Evolutionary conservation across 2,329 filamentous ascomycete genomes (phyloP).

Genomic region (Pseudopithomyces chartarum): DNA sequence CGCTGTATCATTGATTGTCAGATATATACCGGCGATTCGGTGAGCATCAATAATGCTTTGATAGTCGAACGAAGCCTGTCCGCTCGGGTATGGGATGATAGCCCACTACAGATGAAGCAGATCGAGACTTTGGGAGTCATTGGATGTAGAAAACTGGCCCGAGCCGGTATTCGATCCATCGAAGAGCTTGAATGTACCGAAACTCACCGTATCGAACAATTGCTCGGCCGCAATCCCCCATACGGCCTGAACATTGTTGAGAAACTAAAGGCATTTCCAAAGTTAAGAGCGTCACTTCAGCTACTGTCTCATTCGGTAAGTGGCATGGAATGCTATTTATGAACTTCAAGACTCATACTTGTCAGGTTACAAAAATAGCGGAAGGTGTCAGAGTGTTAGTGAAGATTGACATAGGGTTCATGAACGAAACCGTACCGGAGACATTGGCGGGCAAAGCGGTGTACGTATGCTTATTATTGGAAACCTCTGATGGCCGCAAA

Average conservation of each 20-base stretch:
- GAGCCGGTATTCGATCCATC: conserved; percentile 72
- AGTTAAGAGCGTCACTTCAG: conserved; percentile 61
- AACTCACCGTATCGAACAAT: conserved; percentile 73
- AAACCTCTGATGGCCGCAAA: conserved; percentile 70
- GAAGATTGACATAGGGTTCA: conserved; percentile 70
- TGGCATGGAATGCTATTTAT: conserved; percentile 16
- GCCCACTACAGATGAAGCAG: conserved; percentile 80
- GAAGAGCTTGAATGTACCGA: conserved; percentile 71
- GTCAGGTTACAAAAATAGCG: conserved; percentile 26
- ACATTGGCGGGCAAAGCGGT: conserved; percentile 69
- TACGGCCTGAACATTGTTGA: conserved; percentile 75
- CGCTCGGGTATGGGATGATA: conserved; percentile 81
- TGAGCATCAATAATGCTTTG: conserved; percentile 70
- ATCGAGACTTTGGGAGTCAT: conserved; percentile 78
- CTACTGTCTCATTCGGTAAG: conserved; percentile 54
- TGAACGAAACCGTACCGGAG: conserved; percentile 66
- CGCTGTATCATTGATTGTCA: conserved; percentile 80
- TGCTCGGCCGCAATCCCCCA: conserved; percentile 79
- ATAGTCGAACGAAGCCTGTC: conserved; percentile 78
- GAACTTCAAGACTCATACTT: background rate
- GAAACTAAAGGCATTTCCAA: conserved; percentile 72
- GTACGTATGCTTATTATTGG: conserved; percentile 74
- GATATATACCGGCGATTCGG: conserved; percentile 65
- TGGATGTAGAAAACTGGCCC: conserved; percentile 73
- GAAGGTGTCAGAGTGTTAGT: conserved; percentile 64